Conservation (phyloP, 2,329 filamentous ascomycete genomes). For the Colletotrichum echinochloae region DNA sequence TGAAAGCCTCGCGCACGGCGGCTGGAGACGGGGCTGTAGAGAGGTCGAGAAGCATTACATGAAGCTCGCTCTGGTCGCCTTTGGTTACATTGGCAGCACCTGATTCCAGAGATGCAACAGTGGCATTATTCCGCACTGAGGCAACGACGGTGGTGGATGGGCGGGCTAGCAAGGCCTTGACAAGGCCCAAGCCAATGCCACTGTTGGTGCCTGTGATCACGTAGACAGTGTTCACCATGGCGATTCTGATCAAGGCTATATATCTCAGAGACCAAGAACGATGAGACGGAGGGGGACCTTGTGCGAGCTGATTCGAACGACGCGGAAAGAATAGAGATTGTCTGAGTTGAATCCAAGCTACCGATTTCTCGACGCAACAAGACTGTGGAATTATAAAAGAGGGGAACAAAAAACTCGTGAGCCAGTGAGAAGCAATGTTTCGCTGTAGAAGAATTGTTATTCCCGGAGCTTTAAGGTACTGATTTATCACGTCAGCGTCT, state of each 20-base stretch:
- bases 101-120: constrained; percentile 37
- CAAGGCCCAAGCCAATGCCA: constrained; percentile 55
- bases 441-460: too few species aligned
- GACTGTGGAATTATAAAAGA: too few species aligned
- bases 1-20: constrained; percentile 43
- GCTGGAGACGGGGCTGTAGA: constrained; percentile 44
- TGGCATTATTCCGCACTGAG: constrained; percentile 49
- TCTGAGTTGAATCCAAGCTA: too few species aligned
- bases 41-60: constrained; percentile 54
- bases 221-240: constrained; percentile 47
- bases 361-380: too few species aligned
- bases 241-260: not conserved
- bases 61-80: constrained; percentile 47
- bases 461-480: too few species aligned
- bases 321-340: too few species aligned
- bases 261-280: too few species aligned
- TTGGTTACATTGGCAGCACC: constrained; percentile 43
- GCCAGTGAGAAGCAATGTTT: too few species aligned
- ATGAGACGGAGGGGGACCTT: too few species aligned
- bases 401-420: too few species aligned
- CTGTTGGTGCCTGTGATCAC: constrained; percentile 56
- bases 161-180: constrained; percentile 56
- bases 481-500: too few species aligned
- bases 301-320: too few species aligned
- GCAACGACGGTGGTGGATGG: constrained; percentile 64